Evolutionary conservation across 257 asterid genomes (phyloP).

Genomic region (Lavandula angustifolia): DNA sequence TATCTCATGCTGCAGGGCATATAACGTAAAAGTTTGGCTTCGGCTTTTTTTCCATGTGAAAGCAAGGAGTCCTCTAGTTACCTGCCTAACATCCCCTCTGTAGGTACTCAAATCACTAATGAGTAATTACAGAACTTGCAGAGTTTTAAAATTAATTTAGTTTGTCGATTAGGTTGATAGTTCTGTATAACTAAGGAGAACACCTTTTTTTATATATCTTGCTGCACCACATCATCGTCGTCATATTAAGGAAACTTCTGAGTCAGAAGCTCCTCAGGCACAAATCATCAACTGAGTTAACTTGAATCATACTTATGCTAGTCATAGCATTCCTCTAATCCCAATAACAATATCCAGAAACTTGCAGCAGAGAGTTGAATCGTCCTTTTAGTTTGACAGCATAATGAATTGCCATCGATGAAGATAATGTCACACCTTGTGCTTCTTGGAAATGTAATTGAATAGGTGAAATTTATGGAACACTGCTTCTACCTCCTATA

Average conservation of each 20-base stretch:
- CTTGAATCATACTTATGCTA: neutral
- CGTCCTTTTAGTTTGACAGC: no score
- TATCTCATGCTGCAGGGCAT: neutral
- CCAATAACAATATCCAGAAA: neutral
- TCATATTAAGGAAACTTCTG: neutral
- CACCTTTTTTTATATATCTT: neutral
- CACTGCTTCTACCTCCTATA: neutral
- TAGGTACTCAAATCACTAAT: neutral
- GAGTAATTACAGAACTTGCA: constrained; percentile 1
- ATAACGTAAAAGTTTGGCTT: neutral
- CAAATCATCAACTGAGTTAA: neutral
- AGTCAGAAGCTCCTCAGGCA: constrained; percentile 14
- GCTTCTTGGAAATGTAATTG: no score
- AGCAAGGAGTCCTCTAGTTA: neutral
- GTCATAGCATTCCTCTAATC: neutral
- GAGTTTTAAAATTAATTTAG: constrained; percentile 5
- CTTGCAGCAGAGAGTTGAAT: no score
- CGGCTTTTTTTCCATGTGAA: neutral
- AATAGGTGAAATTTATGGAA: neutral
- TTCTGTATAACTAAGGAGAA: neutral
- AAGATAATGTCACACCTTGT: no score
- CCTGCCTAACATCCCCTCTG: neutral
- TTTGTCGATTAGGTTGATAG: neutral
- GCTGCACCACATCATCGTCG: neutral
- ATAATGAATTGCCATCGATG: no score